Conservation (phyloP, 2,329 filamentous ascomycete genomes). For the Alternaria solani region DNA sequence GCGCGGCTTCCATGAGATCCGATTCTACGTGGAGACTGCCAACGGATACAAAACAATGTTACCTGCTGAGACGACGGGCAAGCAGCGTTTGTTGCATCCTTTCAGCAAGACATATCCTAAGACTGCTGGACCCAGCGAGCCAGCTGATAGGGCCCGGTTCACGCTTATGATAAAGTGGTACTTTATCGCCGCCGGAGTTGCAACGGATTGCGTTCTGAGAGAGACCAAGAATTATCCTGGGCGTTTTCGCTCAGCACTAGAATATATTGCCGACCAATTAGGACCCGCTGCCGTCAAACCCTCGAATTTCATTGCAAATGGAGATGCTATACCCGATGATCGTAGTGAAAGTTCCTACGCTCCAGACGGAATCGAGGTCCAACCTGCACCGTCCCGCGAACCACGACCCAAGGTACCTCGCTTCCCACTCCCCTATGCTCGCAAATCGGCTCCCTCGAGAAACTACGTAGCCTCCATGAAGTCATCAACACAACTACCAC, state of each 20-base stretch:
- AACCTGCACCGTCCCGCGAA: constrained; percentile 4
- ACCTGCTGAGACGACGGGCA: constrained; percentile 4
- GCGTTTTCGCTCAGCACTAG: constrained; percentile 14
- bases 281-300: constrained; percentile 15
- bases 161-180: constrained; percentile 20
- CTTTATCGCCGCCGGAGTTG: constrained; percentile 24
- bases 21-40: constrained; percentile 11
- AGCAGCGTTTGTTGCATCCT: constrained; percentile 19
- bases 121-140: background rate
- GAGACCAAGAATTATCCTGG: constrained; percentile 21
- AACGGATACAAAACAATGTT: background rate
- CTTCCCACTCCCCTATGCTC: background rate
- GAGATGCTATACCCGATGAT: background rate
- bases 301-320: background rate
- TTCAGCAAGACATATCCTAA: constrained; percentile 22
- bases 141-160: constrained; percentile 8
- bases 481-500: background rate
- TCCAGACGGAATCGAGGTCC: constrained; percentile 5
- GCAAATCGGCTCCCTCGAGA: constrained; percentile 1
- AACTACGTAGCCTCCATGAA: background rate
- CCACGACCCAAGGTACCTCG: background rate
- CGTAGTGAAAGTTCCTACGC: constrained; percentile 4
- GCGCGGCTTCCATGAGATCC: constrained; percentile 12
- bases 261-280: constrained; percentile 16
- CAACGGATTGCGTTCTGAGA: constrained; percentile 13